Conservation (phyloP, 116 monocot species). For the Phalaenopsis hybrid region DNA sequence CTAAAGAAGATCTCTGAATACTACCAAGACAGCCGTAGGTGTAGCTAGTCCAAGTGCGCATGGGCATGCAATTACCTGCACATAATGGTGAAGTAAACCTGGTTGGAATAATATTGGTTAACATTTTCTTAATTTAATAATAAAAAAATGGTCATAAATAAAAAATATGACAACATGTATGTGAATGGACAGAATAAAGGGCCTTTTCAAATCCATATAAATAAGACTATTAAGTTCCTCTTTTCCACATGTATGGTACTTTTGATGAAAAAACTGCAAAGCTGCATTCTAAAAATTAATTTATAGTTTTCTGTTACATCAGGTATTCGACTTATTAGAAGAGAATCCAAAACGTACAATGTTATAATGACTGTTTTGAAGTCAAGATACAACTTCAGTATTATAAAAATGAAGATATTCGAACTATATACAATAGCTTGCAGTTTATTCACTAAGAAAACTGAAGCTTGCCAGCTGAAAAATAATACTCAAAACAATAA, state of each 20-base stretch:
- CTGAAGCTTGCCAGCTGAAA: neutral
- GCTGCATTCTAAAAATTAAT: neutral
- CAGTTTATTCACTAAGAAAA: neutral
- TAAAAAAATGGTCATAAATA: neutral
- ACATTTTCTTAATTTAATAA: neutral
- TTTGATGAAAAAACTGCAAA: neutral
- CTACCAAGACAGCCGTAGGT: conserved; percentile 98
- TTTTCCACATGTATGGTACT: neutral
- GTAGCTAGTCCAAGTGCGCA: conserved; percentile 98
- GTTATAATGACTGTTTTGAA: neutral
- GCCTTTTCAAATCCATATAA: neutral
- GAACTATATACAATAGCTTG: neutral
- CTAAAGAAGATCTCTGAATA: neutral
- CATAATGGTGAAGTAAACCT: conserved; percentile 4
- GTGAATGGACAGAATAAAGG: neutral
- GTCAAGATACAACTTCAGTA: neutral
- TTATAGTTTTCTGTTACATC: neutral
- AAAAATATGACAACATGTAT: neutral
- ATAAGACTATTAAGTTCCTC: neutral
- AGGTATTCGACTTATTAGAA: neutral
- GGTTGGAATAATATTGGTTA: neutral
- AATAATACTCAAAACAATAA: neutral
- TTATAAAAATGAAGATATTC: neutral
- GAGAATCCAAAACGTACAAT: neutral
- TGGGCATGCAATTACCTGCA: conserved; percentile 97